A percentile compares a stretch with the other conserved stretches of the same genome.
phyloP scores from a whole-genome alignment of 1,284 basidiomycete species.

The Mycena sp. region DNA sequence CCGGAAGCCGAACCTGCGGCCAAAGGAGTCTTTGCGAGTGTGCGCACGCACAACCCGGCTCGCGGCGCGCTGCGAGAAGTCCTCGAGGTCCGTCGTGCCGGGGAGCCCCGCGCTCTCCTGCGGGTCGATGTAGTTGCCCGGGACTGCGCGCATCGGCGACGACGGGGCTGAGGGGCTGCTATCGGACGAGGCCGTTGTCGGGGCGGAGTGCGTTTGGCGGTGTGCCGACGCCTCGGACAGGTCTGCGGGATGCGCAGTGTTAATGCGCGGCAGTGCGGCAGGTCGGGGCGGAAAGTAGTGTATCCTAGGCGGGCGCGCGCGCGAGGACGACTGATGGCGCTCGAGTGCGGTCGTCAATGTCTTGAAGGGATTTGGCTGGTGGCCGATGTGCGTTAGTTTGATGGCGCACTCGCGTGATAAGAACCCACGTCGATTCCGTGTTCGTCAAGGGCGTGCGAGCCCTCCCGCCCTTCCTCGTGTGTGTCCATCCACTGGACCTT shows the following conservation, averaged over 20 bases:
- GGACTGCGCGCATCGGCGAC: constrained; percentile 43
- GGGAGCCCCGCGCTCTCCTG: constrained; percentile 55
- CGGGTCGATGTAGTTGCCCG: constrained; percentile 53
- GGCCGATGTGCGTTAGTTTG: background rate
- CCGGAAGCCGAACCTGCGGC: constrained; percentile 2
- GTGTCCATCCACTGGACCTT: constrained; percentile 58
- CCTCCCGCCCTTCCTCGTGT: constrained; percentile 15
- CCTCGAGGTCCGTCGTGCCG: constrained; percentile 36
- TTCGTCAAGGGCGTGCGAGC: constrained; percentile 54
- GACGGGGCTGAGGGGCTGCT: constrained; percentile 27
- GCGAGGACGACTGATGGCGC: constrained; percentile 31
- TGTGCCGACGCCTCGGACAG: background rate
- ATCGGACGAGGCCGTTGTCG: constrained; percentile 20
- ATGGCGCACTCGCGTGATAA: background rate
- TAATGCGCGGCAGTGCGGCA: constrained; percentile 2
- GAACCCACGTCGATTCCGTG: constrained; percentile 55
- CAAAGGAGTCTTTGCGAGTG: constrained; percentile 31
- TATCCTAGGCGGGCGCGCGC: constrained; percentile 21
- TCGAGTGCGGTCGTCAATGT: constrained; percentile 49
- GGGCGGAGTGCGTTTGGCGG: constrained; percentile 1
- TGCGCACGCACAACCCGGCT: constrained; percentile 41
- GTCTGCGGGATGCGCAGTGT: constrained; percentile 9
- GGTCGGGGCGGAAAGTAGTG: constrained; percentile 44
- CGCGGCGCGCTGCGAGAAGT: constrained; percentile 38
- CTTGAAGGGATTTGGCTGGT: constrained; percentile 60